These are phyloP conservation scores for Rhizopus sp. DNA, from an alignment of 371 early-diverging fungal species.

Conservation along the genomic window DNA sequence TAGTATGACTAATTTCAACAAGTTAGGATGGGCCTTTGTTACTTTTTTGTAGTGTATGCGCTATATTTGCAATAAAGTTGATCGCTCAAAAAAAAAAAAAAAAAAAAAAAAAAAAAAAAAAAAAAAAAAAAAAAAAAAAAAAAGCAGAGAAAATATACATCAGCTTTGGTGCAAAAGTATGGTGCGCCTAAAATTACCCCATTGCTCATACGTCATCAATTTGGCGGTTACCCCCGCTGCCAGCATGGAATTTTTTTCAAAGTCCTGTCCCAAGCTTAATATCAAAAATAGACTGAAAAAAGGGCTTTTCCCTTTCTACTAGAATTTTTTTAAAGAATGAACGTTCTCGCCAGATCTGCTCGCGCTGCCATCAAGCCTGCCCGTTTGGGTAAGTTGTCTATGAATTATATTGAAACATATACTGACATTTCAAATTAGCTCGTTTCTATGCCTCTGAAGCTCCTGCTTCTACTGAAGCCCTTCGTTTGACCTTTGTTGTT, in stretches of 20 bases:
- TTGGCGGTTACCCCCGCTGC: too few relatives aligned
- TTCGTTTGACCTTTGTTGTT: conserved; percentile 86
- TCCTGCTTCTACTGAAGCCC: conserved; percentile 68
- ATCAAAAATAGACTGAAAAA: conserved; percentile 19
- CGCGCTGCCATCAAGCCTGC: conserved; percentile 52
- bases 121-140: too few relatives aligned
- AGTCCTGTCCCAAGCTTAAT: conserved; percentile 30
- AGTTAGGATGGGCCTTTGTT: too few relatives aligned
- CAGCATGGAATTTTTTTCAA: conserved; percentile 13
- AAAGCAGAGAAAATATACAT: too few relatives aligned
- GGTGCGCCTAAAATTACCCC: too few relatives aligned
- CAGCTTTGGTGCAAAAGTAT: too few relatives aligned
- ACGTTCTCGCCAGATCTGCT: conserved; percentile 62
- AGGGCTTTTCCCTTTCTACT: conserved; percentile 15
- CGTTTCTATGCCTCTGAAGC: conserved; percentile 81
- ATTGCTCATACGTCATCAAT: too few relatives aligned
- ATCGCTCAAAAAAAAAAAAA: too few relatives aligned
- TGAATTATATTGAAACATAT: neutral
- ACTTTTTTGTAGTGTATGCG: too few relatives aligned
- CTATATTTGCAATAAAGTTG: too few relatives aligned
- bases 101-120: too few relatives aligned
- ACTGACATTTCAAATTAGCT: conserved; percentile 32
- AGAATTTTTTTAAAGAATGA: conserved; percentile 43
- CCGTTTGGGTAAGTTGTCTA: conserved; percentile 47
- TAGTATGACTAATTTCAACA: too few relatives aligned